Evolutionary conservation across 2,329 filamentous ascomycete genomes (phyloP), one percentile per base, ranked within the genome.

Genomic region (Colletotrichum cordylinicola): DNA sequence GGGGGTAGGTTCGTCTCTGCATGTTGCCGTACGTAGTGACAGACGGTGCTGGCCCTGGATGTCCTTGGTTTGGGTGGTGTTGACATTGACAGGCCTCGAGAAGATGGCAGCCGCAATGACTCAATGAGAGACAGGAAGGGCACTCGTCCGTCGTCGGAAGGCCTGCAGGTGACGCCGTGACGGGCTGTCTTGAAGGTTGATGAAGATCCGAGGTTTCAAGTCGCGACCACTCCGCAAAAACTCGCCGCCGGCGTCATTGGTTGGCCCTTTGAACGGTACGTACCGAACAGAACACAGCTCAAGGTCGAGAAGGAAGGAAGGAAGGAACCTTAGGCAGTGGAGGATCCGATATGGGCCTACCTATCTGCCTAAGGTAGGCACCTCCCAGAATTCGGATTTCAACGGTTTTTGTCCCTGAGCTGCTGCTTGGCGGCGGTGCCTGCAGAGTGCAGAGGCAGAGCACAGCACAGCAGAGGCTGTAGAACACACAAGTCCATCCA

Each of bases 171-270:
- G 43, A n/a, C n/a, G n/a, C n/a, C n/a, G n/a, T n/a, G n/a, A 48
- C 43, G 43, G n/a, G 43, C 43, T 48, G 67, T 71, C 16, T 67
- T 39, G 72, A 68, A 60, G 73, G 56, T 58, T 65, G 70, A 58
- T 31, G 70, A 37, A 68, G 64, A 60, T 75, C 64, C 69, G 73
- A 72, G 66, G 73, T 75, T 75, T 75, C 73, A 75, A 37, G 64
- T 75, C 29, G 21, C 67, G 60, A 27, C 39, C 35, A 56, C 35
- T 43, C 13, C 39, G 21, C 35, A 58, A 24, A 66, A 66, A 56
- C 33, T 35, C 58, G 31, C 66, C 56, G 39, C 18, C 65, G 27
- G 70, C n/a, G 24, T 67, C 52, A 48, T 43, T 62, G 35, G 43
- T 13, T 27, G 16, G 9, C n/a, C 39, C n/a, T 2, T n/a, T 0